Conservation (phyloP, 148 eudicot species). For the Amaranthus palmeri region DNA sequence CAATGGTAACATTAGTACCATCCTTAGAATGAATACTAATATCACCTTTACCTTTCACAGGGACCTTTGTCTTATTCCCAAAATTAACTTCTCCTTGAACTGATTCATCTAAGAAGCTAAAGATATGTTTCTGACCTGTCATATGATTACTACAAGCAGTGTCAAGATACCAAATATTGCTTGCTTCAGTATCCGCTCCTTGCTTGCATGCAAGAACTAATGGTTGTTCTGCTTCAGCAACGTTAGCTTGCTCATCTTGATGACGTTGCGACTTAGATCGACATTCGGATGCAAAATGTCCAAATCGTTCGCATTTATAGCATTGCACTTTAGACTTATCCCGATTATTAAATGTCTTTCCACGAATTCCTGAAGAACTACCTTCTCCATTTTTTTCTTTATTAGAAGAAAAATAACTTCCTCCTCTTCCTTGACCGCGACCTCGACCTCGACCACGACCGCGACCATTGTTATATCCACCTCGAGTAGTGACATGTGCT, state of each 20-base stretch:
- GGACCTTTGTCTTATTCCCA: too few relatives aligned
- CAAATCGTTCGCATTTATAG: constrained; percentile 1
- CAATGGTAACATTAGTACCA: constrained; percentile 13
- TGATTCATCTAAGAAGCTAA: too few relatives aligned
- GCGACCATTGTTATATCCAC: background rate
- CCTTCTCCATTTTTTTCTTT: too few relatives aligned
- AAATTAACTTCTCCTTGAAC: too few relatives aligned
- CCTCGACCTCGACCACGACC: background rate
- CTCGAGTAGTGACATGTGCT: background rate
- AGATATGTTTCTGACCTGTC: too few relatives aligned
- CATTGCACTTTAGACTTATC: constrained; percentile 3
- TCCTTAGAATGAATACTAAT: constrained; percentile 3
- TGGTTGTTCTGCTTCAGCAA: constrained; percentile 2
- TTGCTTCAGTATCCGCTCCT: too few relatives aligned
- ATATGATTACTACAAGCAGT: too few relatives aligned
- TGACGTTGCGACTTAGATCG: background rate
- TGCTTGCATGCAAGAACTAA: too few relatives aligned
- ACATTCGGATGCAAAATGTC: constrained; percentile 14
- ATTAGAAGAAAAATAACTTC: too few relatives aligned
- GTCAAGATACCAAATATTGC: too few relatives aligned
- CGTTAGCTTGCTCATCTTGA: constrained; percentile 6
- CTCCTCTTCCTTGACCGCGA: background rate
- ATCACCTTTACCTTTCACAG: too few relatives aligned
- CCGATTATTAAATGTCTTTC: background rate
- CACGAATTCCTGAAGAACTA: background rate